Evolutionary conservation across 2,329 filamentous ascomycete genomes (phyloP).

Genomic region (Xylaria hypoxylon): DNA sequence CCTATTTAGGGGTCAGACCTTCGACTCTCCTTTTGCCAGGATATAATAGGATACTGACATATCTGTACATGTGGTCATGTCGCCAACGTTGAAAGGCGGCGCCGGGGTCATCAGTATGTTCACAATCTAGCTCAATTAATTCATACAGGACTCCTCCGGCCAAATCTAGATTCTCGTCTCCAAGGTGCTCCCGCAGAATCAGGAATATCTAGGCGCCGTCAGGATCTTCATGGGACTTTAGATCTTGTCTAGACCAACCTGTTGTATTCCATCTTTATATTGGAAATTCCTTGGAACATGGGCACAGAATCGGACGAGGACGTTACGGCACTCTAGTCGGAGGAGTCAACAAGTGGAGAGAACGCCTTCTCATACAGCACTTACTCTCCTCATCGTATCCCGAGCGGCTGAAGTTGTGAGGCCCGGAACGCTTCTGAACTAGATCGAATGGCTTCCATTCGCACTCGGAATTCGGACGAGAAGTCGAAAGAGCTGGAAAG

Average conservation of each 20-base stretch:
- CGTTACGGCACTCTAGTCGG: slow-evolving; percentile 57
- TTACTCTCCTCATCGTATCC: slow-evolving; percentile 49
- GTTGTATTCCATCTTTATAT: slow-evolving; percentile 59
- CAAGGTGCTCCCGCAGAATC: slow-evolving; percentile 57
- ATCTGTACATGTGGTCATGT: slow-evolving; percentile 58
- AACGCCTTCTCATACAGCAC: slow-evolving; percentile 15
- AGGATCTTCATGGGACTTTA: slow-evolving; percentile 18
- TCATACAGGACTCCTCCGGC: slow-evolving; percentile 60
- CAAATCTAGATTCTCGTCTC: slow-evolving; percentile 58
- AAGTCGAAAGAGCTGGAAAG: background rate
- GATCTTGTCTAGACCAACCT: slow-evolving; percentile 47
- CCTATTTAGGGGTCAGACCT: slow-evolving; percentile 44
- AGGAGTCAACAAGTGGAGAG: slow-evolving; percentile 16
- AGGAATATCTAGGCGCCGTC: slow-evolving; percentile 53
- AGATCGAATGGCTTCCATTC: slow-evolving; percentile 39
- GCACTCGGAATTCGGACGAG: slow-evolving; percentile 28
- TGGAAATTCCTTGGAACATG: slow-evolving; percentile 60
- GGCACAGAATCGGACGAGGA: slow-evolving; percentile 58
- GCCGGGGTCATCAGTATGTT: slow-evolving; percentile 58
- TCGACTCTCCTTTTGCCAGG: background rate
- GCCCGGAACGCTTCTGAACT: slow-evolving; percentile 41
- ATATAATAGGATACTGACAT: slow-evolving; percentile 48
- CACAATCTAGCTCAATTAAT: slow-evolving; percentile 60
- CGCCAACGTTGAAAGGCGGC: slow-evolving; percentile 61
- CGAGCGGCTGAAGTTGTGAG: slow-evolving; percentile 42